These are phyloP conservation scores for Circinella minor DNA, from an alignment of 371 early-diverging fungal genomes.

Conservation along the genomic window DNA sequence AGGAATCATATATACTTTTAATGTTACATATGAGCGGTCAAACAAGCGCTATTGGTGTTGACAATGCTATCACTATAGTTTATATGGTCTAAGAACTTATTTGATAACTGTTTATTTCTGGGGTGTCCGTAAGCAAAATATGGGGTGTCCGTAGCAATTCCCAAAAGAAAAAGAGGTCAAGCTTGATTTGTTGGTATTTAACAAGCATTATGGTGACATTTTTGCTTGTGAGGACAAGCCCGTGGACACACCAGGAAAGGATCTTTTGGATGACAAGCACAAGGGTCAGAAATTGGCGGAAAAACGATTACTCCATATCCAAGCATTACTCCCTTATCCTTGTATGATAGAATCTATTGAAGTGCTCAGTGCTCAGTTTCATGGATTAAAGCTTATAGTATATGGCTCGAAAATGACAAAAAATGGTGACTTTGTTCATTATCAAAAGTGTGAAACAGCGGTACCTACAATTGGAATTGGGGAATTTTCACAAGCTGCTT, in stretches of 20 bases:
- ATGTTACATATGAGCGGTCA: too few species aligned
- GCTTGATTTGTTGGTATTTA: not conserved
- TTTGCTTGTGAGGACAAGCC: not conserved
- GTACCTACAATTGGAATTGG: not conserved
- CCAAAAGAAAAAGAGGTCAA: not conserved
- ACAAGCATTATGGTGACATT: not conserved
- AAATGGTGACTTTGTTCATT: not conserved
- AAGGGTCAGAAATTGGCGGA: not conserved
- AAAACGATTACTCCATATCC: not conserved
- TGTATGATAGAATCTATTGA: not conserved
- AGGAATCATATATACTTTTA: too few species aligned
- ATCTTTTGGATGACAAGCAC: not conserved
- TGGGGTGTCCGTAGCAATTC: too few species aligned
- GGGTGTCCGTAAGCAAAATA: too few species aligned
- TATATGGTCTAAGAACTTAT: too few species aligned
- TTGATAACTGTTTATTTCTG: too few species aligned
- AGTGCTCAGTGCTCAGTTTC: not conserved
- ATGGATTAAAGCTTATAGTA: not conserved
- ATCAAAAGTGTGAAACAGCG: not conserved
- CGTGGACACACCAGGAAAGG: not conserved
- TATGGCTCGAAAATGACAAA: not conserved
- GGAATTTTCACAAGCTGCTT: not conserved
- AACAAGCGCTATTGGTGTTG: too few species aligned
- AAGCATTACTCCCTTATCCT: not conserved
- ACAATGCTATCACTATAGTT: too few species aligned